Conservation (phyloP, 805 yeast species). For the Nakazawaea wickerhamii region DNA sequence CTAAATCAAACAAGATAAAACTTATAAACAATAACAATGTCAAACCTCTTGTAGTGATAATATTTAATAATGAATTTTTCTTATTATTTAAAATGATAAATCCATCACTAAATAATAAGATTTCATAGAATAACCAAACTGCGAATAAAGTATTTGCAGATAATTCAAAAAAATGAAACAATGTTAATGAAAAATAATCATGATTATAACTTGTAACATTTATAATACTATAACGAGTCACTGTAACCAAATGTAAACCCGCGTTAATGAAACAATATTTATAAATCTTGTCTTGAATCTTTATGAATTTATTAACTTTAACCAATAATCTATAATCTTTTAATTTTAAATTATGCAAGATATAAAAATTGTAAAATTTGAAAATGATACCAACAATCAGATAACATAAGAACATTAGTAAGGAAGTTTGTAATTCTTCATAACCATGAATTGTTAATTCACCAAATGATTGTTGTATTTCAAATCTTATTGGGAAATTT, state of each 20-base stretch:
- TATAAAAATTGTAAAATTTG: constrained; percentile 1
- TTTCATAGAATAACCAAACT: constrained; percentile 27
- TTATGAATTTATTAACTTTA: constrained; percentile 6
- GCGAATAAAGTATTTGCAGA: constrained; percentile 21
- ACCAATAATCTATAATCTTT: constrained; percentile 8
- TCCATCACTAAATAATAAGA: constrained; percentile 26
- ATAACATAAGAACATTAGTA: constrained; percentile 6
- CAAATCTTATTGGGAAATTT: constrained; percentile 7
- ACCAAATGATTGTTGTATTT: constrained; percentile 13
- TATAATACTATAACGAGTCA: constrained; percentile 10
- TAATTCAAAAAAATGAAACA: constrained; percentile 20
- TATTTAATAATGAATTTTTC: constrained; percentile 14
- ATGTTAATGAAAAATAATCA: constrained; percentile 17
- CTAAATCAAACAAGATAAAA: constrained; percentile 25
- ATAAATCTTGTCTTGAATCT: constrained; percentile 5
- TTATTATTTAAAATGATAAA: constrained; percentile 17
- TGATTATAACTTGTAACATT: constrained; percentile 19
- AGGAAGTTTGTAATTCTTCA: constrained; percentile 10
- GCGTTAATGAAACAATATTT: constrained; percentile 8
- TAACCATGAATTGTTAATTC: constrained; percentile 12
- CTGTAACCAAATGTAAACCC: constrained; percentile 4
- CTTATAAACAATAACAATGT: constrained; percentile 20
- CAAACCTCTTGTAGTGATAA: constrained; percentile 16
- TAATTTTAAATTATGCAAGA: constrained; percentile 1
- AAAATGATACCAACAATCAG: not conserved